These are phyloP conservation scores for Alternaria ethzedia DNA, from an alignment of 2,329 filamentous ascomycete genomes.

Conservation along the genomic window DNA sequence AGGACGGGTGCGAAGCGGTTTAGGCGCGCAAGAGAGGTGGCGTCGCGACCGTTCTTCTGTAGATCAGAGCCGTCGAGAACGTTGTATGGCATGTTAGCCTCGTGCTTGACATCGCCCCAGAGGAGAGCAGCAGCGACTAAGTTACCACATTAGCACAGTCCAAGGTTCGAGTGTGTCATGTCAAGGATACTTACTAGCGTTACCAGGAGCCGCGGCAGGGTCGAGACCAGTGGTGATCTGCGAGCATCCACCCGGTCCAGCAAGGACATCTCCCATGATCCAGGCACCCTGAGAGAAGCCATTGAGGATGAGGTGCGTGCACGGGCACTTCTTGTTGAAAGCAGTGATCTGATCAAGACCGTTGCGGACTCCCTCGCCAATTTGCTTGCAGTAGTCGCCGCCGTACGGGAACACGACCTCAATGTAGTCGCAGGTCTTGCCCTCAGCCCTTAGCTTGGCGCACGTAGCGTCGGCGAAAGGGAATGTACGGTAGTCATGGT, in stretches of 20 bases:
- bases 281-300: conserved; percentile 67
- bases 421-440: conserved; percentile 34
- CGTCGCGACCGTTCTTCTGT: conserved; percentile 20
- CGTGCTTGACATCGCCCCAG: conserved; percentile 31
- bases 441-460: conserved; percentile 27
- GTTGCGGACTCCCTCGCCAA: conserved; percentile 27
- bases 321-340: conserved; percentile 62
- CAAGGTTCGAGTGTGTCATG: conserved; percentile 19
- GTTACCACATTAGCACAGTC: conserved; percentile 25
- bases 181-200: conserved; percentile 30
- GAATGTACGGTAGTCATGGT: conserved; percentile 30
- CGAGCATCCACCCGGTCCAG: conserved; percentile 49
- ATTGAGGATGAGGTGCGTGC: conserved; percentile 62
- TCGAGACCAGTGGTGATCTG: conserved; percentile 26
- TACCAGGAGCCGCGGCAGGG: conserved; percentile 26
- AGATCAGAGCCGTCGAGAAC: conserved; percentile 25
- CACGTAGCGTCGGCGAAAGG: conserved; percentile 29
- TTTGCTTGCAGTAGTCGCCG: conserved; percentile 26
- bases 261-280: conserved; percentile 65
- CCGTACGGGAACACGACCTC: conserved; percentile 25
- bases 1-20: conserved; percentile 55
- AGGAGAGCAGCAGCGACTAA: conserved; percentile 34
- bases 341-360: conserved; percentile 55
- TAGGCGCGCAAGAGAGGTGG: conserved; percentile 21
- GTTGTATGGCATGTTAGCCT: conserved; percentile 31